Conservation (phyloP, 306 rosid genomes). For the Astragalus glycyphyllos region DNA sequence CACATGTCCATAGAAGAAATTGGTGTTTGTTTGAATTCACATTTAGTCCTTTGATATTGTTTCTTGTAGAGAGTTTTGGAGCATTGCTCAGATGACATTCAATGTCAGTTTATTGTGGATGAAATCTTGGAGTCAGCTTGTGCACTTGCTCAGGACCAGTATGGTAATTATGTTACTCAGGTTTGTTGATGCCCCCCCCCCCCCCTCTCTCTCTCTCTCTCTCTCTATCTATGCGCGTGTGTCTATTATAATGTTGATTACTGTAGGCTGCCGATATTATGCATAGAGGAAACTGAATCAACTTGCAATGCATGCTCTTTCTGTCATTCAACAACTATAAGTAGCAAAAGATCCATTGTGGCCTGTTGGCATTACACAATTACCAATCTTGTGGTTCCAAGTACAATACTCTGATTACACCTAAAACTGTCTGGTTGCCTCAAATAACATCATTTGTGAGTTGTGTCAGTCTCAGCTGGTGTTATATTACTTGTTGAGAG, state of each 20-base stretch:
- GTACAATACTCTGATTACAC: not conserved
- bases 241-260: not conserved
- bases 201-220: not conserved
- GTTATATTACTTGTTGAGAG: not conserved
- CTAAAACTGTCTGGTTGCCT: not conserved
- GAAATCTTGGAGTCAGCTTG: slow-evolving; percentile 61
- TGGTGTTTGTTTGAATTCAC: not conserved
- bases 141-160: slow-evolving; percentile 61
- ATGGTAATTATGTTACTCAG: slow-evolving; percentile 68
- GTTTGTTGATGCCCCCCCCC: slow-evolving; percentile 33
- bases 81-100: slow-evolving; percentile 56
- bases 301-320: slow-evolving; percentile 7
- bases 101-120: slow-evolving; percentile 65
- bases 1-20: slow-evolving; percentile 4
- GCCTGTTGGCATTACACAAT: not conserved
- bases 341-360: not conserved
- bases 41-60: slow-evolving; percentile 32
- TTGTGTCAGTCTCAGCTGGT: not conserved
- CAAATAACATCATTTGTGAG: not conserved
- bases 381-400: slow-evolving; percentile 18
- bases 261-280: not conserved
- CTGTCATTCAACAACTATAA: slow-evolving; percentile 7
- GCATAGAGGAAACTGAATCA: slow-evolving; percentile 1
- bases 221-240: not conserved
- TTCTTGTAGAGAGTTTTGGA: slow-evolving; percentile 60